Conservation (phyloP, 2,329 filamentous ascomycete species). For the Penicillium vulpinum region DNA sequence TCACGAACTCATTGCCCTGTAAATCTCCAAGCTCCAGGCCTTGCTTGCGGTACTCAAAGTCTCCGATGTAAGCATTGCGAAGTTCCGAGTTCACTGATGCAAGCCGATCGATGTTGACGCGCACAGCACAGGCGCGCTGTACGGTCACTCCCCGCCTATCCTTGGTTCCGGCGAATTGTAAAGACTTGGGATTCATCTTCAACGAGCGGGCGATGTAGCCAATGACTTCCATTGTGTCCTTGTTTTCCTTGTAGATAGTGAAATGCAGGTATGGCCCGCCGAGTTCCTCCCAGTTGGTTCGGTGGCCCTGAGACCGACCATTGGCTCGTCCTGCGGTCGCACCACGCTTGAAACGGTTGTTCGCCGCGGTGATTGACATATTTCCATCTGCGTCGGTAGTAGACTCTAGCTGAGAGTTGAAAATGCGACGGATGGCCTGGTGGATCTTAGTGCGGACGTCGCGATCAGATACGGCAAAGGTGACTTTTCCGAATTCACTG, state of each 20-base stretch:
- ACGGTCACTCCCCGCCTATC: constrained; percentile 83
- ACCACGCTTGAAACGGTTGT: constrained; percentile 36
- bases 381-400: constrained; percentile 70
- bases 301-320: constrained; percentile 39
- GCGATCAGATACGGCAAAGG: constrained; percentile 60
- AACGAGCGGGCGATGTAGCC: constrained; percentile 73
- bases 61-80: constrained; percentile 67
- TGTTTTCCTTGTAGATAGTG: constrained; percentile 93
- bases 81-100: constrained; percentile 62
- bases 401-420: constrained; percentile 75
- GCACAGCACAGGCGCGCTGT: constrained; percentile 72
- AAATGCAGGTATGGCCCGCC: constrained; percentile 86
- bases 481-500: constrained; percentile 56
- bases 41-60: constrained; percentile 73
- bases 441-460: constrained; percentile 64
- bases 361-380: constrained; percentile 57
- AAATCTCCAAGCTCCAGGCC: constrained; percentile 81
- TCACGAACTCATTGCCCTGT: constrained; percentile 85
- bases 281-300: constrained; percentile 63
- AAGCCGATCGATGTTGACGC: constrained; percentile 63
- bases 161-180: constrained; percentile 86
- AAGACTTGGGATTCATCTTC: constrained; percentile 66
- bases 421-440: constrained; percentile 71
- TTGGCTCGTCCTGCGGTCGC: constrained; percentile 33
- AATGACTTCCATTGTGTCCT: constrained; percentile 90